These are phyloP conservation scores for Sordaria brevicollis DNA, from an alignment of 495 filamentous ascomycete genomes.

Conservation along the genomic window DNA sequence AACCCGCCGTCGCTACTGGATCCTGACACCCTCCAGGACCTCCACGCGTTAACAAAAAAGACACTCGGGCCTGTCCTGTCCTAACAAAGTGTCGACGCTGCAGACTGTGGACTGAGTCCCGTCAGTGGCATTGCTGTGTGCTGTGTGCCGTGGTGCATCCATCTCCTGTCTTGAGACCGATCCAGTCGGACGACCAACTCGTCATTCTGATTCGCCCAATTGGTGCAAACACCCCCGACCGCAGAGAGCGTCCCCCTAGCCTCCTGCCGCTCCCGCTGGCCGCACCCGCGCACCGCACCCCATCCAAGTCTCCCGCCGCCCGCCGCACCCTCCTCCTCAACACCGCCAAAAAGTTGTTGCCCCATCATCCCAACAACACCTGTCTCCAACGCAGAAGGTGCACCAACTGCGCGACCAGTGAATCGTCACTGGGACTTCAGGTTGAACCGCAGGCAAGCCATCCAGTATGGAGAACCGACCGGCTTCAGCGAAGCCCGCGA, in stretches of 20 bases:
- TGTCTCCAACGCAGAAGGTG: not conserved
- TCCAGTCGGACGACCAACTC: slow-evolving; percentile 13
- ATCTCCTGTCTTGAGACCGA: slow-evolving; percentile 1
- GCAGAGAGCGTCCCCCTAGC: not conserved
- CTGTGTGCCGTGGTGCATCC: slow-evolving; percentile 11
- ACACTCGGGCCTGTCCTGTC: not conserved
- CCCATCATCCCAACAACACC: not conserved
- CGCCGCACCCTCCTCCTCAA: slow-evolving; percentile 18
- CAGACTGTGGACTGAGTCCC: too few species aligned
- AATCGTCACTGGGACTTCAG: slow-evolving; percentile 13
- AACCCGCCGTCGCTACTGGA: not conserved
- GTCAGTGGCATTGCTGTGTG: slow-evolving; percentile 9
- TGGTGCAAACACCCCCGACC: slow-evolving; percentile 20
- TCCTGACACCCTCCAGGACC: not conserved
- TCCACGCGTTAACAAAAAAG: not conserved
- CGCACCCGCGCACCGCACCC: slow-evolving; percentile 9
- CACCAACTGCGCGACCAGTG: slow-evolving; percentile 17
- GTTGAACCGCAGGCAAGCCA: not conserved
- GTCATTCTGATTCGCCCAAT: slow-evolving; percentile 23
- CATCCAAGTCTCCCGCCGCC: slow-evolving; percentile 19
- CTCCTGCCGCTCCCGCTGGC: slow-evolving; percentile 19
- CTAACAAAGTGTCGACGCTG: not conserved
- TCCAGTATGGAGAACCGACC: slow-evolving; percentile 27
- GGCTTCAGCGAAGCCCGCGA: slow-evolving; percentile 18
- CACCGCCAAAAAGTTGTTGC: slow-evolving; percentile 11